These are phyloP conservation scores for Apiospora phragmitis DNA, from an alignment of 2,329 filamentous ascomycete species.

Conservation along the genomic window DNA sequence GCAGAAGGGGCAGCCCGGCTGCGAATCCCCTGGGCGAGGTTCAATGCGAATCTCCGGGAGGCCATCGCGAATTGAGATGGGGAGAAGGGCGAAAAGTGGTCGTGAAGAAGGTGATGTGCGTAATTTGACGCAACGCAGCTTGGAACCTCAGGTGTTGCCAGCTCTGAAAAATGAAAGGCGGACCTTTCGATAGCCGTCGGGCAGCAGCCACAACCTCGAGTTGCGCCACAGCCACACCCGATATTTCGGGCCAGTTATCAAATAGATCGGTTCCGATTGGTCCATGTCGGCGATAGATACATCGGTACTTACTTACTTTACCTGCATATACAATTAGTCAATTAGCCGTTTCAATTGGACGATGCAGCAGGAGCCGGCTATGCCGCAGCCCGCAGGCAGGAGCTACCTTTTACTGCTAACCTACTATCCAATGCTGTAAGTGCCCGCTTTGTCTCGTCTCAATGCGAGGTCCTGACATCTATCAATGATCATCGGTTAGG, in stretches of 20 bases:
- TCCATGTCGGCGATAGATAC: neutral
- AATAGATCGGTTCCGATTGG: neutral
- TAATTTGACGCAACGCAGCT: slow-evolving; percentile 45
- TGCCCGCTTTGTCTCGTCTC: neutral
- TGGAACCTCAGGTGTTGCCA: slow-evolving; percentile 20
- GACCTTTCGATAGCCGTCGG: slow-evolving; percentile 8
- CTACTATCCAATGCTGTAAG: neutral
- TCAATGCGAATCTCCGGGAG: slow-evolving; percentile 95
- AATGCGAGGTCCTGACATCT: neutral
- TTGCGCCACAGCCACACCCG: neutral
- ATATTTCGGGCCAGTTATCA: neutral
- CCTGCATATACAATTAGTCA: neutral
- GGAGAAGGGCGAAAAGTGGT: slow-evolving; percentile 41
- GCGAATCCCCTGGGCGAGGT: slow-evolving; percentile 87
- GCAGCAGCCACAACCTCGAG: neutral
- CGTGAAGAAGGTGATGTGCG: slow-evolving; percentile 43
- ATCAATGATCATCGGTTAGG: neutral
- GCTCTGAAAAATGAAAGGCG: slow-evolving; percentile 8
- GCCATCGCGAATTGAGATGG: slow-evolving; percentile 65
- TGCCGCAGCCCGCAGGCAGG: neutral
- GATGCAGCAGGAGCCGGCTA: too few relatives aligned
- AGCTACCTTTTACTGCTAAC: neutral
- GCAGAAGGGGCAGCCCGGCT: slow-evolving; percentile 81
- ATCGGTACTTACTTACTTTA: neutral
- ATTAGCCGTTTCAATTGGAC: neutral